A percentile compares a stretch with the other conserved stretches of the same genome.
phyloP scores from a whole-genome alignment of 1,139 yeast species.

The Saccharomyces hybrid region DNA sequence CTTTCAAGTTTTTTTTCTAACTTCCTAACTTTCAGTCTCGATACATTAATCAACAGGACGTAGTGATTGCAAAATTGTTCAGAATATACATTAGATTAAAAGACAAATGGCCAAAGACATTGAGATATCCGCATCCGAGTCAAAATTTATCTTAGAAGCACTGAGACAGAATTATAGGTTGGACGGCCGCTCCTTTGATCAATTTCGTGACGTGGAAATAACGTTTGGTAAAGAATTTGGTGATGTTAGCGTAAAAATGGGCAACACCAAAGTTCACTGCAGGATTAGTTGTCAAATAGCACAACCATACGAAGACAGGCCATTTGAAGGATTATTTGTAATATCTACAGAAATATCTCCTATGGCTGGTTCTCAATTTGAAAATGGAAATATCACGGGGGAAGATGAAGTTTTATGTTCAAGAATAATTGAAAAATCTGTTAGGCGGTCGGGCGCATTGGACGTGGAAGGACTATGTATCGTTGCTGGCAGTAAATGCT shows the following conservation, averaged over 20 bases:
- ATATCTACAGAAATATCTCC: conserved; percentile 84
- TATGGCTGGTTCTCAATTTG: conserved; percentile 83
- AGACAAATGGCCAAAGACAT: conserved; percentile 46
- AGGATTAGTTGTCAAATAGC: conserved; percentile 75
- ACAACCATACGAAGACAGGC: conserved; percentile 82
- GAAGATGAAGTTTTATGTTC: conserved; percentile 76
- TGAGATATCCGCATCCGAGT: conserved; percentile 62
- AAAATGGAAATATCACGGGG: conserved; percentile 54
- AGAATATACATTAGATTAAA: background rate
- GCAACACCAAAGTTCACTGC: conserved; percentile 67
- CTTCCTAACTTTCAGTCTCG: background rate
- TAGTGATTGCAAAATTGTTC: background rate
- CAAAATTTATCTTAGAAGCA: conserved; percentile 52
- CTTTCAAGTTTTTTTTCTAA: background rate
- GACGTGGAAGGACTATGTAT: conserved; percentile 89
- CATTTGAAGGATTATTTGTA: conserved; percentile 83
- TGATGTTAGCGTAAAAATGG: conserved; percentile 68
- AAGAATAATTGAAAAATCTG: conserved; percentile 82
- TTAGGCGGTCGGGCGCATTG: conserved; percentile 80
- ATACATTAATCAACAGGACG: background rate
- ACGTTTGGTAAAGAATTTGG: conserved; percentile 68
- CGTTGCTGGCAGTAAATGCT: conserved; percentile 82
- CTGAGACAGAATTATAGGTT: conserved; percentile 55
- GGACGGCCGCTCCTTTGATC: conserved; percentile 60
- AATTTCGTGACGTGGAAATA: conserved; percentile 58